Evolutionary conservation across 345 rosid genomes (phyloP), one percentile per base, ranked within the genome.

Genomic region (Anastatica hierochuntica): DNA sequence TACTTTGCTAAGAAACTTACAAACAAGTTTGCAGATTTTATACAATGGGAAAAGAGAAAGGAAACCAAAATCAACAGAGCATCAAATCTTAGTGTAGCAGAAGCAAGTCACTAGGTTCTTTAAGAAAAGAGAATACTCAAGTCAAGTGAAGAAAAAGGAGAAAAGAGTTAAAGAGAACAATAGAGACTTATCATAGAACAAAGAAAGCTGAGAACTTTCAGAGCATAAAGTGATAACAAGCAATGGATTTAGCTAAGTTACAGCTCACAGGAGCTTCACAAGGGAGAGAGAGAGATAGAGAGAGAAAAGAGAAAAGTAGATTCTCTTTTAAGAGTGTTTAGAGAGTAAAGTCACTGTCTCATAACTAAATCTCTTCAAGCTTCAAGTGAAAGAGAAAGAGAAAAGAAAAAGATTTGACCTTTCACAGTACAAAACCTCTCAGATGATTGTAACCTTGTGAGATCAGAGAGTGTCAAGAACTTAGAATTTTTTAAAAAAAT

Each of bases 171-270:
- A 53, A 79, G 75, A 77, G 69, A 67, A 47, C 55, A 34, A 45
- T 33, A 49, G 43, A 47, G 49, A 47, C 54, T 52, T 44, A 67
- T 67, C 46, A 44, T 40, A 75, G 79, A 24, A 80, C 81, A 78
- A 90, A 68, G 63, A 56, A 68, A 82, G 82, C 88, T 76, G 88
- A 82, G 66, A 66, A 72, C 87, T 90, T 86, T 85, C 83, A 81
- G 90, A 78, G 88, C 76, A 89, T 85, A 90, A 83, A 90, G 94
- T 72, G 63, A 66, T 54, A 64, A 73, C 72, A 74, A 79, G 72
- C 76, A 41, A 78, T 60, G 72, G 62, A 74, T 68, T 68, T 77
- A 71, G 78, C 76, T 67, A 74, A 73, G 63, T 61, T 78, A 75
- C 94, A 85, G 88, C 81, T 76, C 84, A 73, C 29, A 37, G 65